Conservation (phyloP, 495 filamentous ascomycete genomes). For the Monascus purpureus region DNA sequence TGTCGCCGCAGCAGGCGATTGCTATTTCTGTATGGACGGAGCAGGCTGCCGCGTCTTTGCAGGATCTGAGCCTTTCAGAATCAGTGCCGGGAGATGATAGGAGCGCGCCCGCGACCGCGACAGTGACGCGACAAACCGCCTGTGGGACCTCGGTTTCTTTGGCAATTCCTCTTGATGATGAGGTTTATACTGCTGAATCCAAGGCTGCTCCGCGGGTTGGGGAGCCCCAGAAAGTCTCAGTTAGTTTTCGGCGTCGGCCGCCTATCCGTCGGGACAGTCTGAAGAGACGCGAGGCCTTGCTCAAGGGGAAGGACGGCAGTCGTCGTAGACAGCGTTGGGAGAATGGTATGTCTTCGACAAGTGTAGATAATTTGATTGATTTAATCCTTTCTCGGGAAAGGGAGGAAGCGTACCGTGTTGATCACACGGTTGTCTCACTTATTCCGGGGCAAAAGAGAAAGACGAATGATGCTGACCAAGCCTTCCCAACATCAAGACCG, state of each 20-base stretch:
- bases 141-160: constrained; percentile 29
- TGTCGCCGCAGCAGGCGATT: constrained; percentile 29
- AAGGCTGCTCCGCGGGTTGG: constrained; percentile 7
- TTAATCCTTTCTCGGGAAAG: no score
- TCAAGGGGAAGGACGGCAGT: constrained; percentile 91
- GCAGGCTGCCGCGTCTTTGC: constrained; percentile 31
- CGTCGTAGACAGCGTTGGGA: constrained; percentile 83
- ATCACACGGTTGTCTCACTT: no score
- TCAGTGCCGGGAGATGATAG: constrained; percentile 3
- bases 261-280: constrained; percentile 44
- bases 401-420: no score
- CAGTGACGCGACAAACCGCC: constrained; percentile 12
- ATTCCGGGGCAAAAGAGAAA: no score
- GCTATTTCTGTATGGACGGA: constrained; percentile 40
- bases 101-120: constrained; percentile 5
- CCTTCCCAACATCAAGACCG: constrained; percentile 42
- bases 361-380: no score
- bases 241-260: constrained; percentile 29
- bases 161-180: constrained; percentile 38
- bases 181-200: constrained; percentile 6
- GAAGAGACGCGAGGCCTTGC: constrained; percentile 58
- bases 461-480: no score
- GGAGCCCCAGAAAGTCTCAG: constrained; percentile 12
- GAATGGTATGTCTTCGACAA: constrained; percentile 55
- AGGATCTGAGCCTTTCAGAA: constrained; percentile 27